These are phyloP conservation scores for Ambrosia artemisiifolia DNA, from an alignment of 129 eudicot genomes.

Conservation along the genomic window DNA sequence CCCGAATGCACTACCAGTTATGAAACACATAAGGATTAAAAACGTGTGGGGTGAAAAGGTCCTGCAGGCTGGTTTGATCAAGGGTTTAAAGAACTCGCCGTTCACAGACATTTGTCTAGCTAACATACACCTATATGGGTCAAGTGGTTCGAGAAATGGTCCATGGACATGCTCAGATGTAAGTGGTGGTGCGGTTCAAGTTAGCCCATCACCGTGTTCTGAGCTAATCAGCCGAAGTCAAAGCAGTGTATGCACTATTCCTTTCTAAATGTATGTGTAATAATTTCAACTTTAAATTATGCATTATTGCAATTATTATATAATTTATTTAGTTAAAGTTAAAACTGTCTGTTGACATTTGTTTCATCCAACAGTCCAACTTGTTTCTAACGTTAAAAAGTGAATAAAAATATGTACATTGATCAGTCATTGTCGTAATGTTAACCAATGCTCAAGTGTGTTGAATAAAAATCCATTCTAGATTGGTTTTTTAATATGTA, in stretches of 20 bases:
- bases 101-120: constrained; percentile 70
- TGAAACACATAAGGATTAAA: constrained; percentile 46
- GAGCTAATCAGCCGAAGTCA: constrained; percentile 50
- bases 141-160: constrained; percentile 22
- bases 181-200: constrained; percentile 61
- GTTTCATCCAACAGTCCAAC: too few relatives aligned
- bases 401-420: too few relatives aligned
- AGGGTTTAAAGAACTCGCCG: constrained; percentile 63
- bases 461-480: too few relatives aligned
- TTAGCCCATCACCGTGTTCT: constrained; percentile 77
- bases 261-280: constrained; percentile 25
- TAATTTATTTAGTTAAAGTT: too few relatives aligned
- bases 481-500: too few relatives aligned
- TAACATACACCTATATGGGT: constrained; percentile 51
- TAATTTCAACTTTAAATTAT: not conserved
- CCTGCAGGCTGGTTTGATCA: constrained; percentile 67
- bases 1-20: constrained; percentile 61
- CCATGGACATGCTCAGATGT: constrained; percentile 88
- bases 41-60: constrained; percentile 62
- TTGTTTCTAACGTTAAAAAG: too few relatives aligned
- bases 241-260: constrained; percentile 46
- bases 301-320: constrained; percentile 5
- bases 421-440: too few relatives aligned
- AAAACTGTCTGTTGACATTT: too few relatives aligned
- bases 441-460: too few relatives aligned